Base-by-base conservation (phyloP, 75 land plant species). In the Pseudotsuga menziesii region DNA sequence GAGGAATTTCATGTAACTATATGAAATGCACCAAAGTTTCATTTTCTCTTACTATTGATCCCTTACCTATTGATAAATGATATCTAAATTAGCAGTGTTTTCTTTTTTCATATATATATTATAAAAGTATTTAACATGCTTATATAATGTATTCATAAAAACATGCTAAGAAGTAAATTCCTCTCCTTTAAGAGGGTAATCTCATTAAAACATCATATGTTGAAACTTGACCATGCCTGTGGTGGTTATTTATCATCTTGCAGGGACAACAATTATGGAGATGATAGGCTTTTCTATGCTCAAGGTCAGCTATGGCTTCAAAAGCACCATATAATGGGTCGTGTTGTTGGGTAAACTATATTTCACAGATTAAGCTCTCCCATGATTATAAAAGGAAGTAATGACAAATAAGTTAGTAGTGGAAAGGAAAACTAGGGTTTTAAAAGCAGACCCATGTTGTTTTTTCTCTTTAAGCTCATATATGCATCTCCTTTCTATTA, bases 261-360 rank as follows among this genome's bases (percentile, higher is more conserved):
- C 88, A 95, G 98, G 98, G 98, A 95, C 71, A 94, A 96, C 72
- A 94, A 96, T 76, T 74, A 67, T 75, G 88, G 86, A 16, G 94
- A 94, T 84, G 97, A 96, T 77, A 86, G 91, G 61, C 81, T 88
- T 74, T 82, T 94, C 25, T 94, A 94, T 83, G 94, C 98, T 74
- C 81, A 90, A 39, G 92, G 90, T 58, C 97, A 94, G 67, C 77
- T 84, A 26, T 94, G 97, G 97, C 85, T 96, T 14, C 82, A 96
- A 57, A 81, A 89, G 67, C 91, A 91, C 29, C 97, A 96, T 81
- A 91, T 96, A 32, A 96, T 94, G 97, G 98, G 97, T 7, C 85
- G 97, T 72, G 98, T 97, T 67, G 94, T 94, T 32, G 98, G 97
- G 98, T 95, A 88, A 86, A 54, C 13, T 72, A 19, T 17, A 22